Conservation (phyloP, 495 filamentous ascomycete genomes). For the Xylaria telfairii region DNA sequence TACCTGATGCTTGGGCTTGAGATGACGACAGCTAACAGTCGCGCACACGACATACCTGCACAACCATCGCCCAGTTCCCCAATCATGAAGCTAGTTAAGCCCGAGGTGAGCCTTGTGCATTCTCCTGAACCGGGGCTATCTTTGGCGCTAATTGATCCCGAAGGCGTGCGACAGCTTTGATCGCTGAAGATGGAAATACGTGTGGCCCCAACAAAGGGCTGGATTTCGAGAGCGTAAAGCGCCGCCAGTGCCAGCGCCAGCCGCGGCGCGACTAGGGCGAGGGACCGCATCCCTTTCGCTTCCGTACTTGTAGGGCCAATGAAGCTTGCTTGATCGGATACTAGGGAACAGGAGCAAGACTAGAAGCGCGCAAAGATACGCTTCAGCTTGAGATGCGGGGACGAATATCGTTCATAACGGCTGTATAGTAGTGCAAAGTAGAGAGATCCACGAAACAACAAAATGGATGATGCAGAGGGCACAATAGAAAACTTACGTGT, state of each 20-base stretch:
- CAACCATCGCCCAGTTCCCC: neutral
- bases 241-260: slow-evolving; percentile 3
- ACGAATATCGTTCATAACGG: slow-evolving; percentile 3
- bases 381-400: neutral
- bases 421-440: neutral
- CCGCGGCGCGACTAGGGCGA: neutral
- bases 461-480: neutral
- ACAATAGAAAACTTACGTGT: neutral
- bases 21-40: neutral
- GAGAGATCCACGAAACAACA: neutral
- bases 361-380: neutral
- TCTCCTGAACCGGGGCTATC: slow-evolving; percentile 7
- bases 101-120: neutral
- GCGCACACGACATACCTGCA: slow-evolving; percentile 11
- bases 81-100: slow-evolving; percentile 14
- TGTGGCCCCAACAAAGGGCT: neutral
- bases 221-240: neutral
- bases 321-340: neutral
- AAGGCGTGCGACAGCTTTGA: neutral
- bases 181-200: slow-evolving; percentile 15
- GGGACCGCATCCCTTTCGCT: neutral
- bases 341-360: neutral
- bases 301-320: neutral
- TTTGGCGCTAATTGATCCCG: neutral
- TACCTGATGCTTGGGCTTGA: neutral